Evolutionary conservation across 2,329 filamentous ascomycete genomes (phyloP), one percentile per base, ranked within the genome.

Genomic region (Ceratocystis colombiana): DNA sequence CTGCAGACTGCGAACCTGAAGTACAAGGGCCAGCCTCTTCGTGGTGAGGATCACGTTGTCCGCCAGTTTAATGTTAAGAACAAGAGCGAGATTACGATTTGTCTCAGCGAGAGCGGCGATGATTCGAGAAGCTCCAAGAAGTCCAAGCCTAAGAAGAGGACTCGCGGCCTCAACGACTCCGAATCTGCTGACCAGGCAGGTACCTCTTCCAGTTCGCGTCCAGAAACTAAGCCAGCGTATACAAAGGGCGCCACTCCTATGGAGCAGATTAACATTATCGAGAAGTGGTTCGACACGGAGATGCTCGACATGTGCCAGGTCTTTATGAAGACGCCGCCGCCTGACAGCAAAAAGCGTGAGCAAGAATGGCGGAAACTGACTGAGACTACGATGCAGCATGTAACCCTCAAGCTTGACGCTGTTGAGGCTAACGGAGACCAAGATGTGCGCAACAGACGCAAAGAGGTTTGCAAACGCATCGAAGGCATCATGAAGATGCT

Each of bases 281-380:
- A 82, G 12, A 76, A 77, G 44, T 84, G 87, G 70, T 88, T 92
- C 71, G 79, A 82, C 57, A 79, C 77, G 33, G 81, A 84, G 65
- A 82, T 88, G 69, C 75, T 87, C n/a, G 88, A 88, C 0, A 73
- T 86, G 5, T 89, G 85, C 71, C 75, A 80, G 3, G 75, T 84
- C 28, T 93, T 84, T 73, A 80, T 82, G 22, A 77, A 76, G 5
- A 77, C 80, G 7, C 86, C 89, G 10, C 89, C 89, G 0, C 73
- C 75, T 2, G 87, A 90, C 64, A 72, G 77, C 48, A 85, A 86
- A 74, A 90, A 88, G 78, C 79, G 83, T 62, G 81, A 82, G 15
- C 88, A 90, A 44, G 88, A 92, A 72, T 87, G 93, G 73, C 85
- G 87, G 73, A 86, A 83, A 73, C 74, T 94, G 20, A 86, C 84